Base-by-base conservation (phyloP, 305 asterid genomes). In the Solanum chacoense region DNA sequence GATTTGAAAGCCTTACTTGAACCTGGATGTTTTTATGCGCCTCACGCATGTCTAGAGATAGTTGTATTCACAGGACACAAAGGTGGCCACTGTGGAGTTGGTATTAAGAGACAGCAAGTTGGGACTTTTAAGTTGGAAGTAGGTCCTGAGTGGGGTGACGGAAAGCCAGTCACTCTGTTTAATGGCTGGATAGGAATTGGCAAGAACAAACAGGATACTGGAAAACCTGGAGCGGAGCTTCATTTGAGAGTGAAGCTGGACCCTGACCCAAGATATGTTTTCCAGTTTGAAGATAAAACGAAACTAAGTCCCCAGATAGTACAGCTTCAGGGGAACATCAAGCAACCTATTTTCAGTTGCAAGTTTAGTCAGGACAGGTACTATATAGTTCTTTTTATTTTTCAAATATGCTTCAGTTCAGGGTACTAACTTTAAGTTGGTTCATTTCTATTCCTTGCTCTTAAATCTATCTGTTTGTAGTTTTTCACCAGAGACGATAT, bases 301-400 rank as follows among this genome's bases (percentile, higher is more conserved):
- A 96, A 92, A 89, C 88, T 94, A 42, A 95, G 98, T 89, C 98
- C 99, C 3, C 98, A 95, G 80, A 87, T 95, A 87, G 99, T 96
- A 89, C 98, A 96, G 93, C 97, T 94, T 88, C 99, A 94, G 91
- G 99, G 99, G 63, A 90, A 92, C 40, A 92, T 91, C 76, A 94
- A 92, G 88, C 99, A 96, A 93, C 97, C 98, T 31, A 96, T 96
- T 90, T 95, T 96, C 92, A 96, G 98, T 93, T 95, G 98, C 98
- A 94, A 93, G 94, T 96, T 95, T 90, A 96, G 93, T 90, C 94
- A 89, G 88, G 99, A 96, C 94, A 94, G 99, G 99, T 95, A 88
- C 94, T 59, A 20, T 20, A 83, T 83, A 9, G 72, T 31, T 89
- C 84, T 42, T n/a, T 83, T 87, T 88, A 29, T 9, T 36, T 71